These are phyloP conservation scores for Phytophthora boehmeriae DNA, from an alignment of 352 stramenopile species.

Conservation along the genomic window DNA sequence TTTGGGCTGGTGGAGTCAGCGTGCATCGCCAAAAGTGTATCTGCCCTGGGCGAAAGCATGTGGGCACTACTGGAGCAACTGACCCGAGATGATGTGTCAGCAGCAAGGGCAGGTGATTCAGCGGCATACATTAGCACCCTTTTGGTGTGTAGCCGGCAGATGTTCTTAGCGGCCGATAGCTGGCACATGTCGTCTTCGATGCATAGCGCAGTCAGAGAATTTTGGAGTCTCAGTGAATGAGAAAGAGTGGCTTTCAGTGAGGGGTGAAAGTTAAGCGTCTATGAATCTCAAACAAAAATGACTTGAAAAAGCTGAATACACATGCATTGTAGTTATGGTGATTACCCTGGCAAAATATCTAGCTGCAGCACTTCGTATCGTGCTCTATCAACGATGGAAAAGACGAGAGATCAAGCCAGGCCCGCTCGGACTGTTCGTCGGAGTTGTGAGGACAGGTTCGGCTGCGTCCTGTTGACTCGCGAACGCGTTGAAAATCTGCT, in stretches of 20 bases:
- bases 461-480: conserved; percentile 73
- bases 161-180: conserved; percentile 26
- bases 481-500: conserved; percentile 94
- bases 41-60: conserved; percentile 29
- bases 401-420: conserved; percentile 18
- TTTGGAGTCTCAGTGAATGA: conserved; percentile 33
- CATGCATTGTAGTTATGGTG: no score
- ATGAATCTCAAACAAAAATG: no score
- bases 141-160: conserved; percentile 25
- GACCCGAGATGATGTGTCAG: background rate
- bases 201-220: conserved; percentile 21
- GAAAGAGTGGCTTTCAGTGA: background rate
- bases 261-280: no score
- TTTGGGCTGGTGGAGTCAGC: conserved; percentile 31
- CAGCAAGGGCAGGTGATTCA: background rate
- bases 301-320: no score
- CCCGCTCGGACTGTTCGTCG: conserved; percentile 12
- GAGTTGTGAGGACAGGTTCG: conserved; percentile 23
- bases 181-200: conserved; percentile 23
- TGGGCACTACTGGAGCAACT: conserved; percentile 21
- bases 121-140: conserved; percentile 16
- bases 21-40: conserved; percentile 18
- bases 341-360: no score
- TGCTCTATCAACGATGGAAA: conserved; percentile 3
- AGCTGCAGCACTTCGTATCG: no score